Evolutionary conservation across 352 stramenopile species (phyloP).

Genomic region (Aphanomyces euteiches): DNA sequence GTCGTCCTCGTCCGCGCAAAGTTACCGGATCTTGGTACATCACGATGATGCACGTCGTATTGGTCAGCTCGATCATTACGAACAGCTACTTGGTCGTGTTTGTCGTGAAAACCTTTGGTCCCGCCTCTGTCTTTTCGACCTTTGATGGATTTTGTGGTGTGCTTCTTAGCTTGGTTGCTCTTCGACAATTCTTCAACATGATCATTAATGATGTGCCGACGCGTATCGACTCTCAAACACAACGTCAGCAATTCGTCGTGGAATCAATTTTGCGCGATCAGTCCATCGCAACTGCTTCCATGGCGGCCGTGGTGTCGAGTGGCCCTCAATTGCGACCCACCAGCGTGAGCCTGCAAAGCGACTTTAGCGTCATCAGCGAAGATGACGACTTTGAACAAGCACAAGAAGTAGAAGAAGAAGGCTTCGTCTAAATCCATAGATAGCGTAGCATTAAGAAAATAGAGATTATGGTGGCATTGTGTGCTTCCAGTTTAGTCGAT

Average conservation of each 20-base stretch:
- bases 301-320: no score
- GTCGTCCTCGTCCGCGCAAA: constrained; percentile 56
- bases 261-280: constrained; percentile 25
- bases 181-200: constrained; percentile 76
- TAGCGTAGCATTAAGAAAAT: not conserved
- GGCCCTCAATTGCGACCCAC: not conserved
- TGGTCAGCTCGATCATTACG: constrained; percentile 87
- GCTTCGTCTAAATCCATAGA: constrained; percentile 23
- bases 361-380: constrained; percentile 3
- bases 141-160: constrained; percentile 82
- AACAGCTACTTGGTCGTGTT: constrained; percentile 93
- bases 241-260: constrained; percentile 61
- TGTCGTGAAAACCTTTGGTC: constrained; percentile 44
- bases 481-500: no score
- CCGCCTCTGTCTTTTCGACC: constrained; percentile 30
- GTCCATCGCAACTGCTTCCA: not conserved
- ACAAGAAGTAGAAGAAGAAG: constrained; percentile 29
- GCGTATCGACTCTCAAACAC: constrained; percentile 68
- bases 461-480: no score
- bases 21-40: constrained; percentile 15
- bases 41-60: constrained; percentile 77
- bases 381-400: not conserved
- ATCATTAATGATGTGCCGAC: constrained; percentile 70
- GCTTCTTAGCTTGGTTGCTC: constrained; percentile 70
- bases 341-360: not conserved